phyloP scores from a whole-genome alignment of 148 eudicot species.

The Limonium bicolor region DNA sequence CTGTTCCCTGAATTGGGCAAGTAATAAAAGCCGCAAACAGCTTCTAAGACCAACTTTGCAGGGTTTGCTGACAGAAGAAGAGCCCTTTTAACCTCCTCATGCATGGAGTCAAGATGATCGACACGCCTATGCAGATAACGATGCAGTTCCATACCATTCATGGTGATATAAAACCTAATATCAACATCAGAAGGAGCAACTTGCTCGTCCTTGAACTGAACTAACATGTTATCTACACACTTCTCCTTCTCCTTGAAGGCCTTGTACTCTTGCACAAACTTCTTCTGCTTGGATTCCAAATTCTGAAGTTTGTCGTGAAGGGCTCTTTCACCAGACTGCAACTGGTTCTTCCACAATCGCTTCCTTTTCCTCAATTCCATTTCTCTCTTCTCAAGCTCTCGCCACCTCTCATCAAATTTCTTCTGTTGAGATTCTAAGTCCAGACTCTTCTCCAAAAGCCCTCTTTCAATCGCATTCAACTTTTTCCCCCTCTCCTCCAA shows the following conservation, averaged over 20 bases:
- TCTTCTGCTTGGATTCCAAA: no score
- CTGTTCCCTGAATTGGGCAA: slow-evolving; percentile 15
- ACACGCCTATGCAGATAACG: slow-evolving; percentile 22
- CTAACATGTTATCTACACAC: slow-evolving; percentile 1
- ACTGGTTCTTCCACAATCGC: slow-evolving; percentile 8
- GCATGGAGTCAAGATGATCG: slow-evolving; percentile 17
- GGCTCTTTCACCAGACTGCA: no score
- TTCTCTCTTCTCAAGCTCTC: slow-evolving; percentile 14
- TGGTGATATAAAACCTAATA: slow-evolving; percentile 18
- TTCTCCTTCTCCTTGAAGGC: not conserved
- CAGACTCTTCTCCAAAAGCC: slow-evolving; percentile 4
- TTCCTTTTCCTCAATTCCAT: slow-evolving; percentile 5
- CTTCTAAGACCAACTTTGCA: slow-evolving; percentile 47
- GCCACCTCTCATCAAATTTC: slow-evolving; percentile 11
- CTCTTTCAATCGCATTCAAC: slow-evolving; percentile 8
- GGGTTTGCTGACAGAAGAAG: slow-evolving; percentile 31
- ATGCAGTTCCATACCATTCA: slow-evolving; percentile 38
- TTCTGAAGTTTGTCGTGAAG: no score
- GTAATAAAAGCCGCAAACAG: slow-evolving; percentile 41
- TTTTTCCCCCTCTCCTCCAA: slow-evolving; percentile 17
- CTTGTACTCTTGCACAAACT: no score
- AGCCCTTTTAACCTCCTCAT: slow-evolving; percentile 24
- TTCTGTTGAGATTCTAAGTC: slow-evolving; percentile 8
- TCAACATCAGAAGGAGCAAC: slow-evolving; percentile 18
- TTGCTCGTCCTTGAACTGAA: not conserved